Evolutionary conservation across 2,329 filamentous ascomycete species (phyloP).

Genomic region (Huntiella decipiens): DNA sequence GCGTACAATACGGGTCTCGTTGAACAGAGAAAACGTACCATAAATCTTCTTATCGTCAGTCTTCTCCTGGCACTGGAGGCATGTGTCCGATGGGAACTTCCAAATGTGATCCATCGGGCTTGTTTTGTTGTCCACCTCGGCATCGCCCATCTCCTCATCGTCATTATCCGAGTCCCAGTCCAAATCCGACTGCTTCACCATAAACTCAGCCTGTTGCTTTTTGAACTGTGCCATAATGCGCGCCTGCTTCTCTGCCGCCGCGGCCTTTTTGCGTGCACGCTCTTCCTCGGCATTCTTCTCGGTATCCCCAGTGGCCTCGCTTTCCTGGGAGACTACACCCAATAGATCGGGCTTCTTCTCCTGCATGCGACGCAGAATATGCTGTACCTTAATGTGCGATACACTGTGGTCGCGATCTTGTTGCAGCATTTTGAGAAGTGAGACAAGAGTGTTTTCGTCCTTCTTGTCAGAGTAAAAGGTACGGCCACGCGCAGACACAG

Average conservation of each 20-base stretch:
- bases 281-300: conserved; percentile 49
- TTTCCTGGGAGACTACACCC: conserved; percentile 46
- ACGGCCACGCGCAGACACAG: too few species aligned
- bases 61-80: conserved; percentile 92
- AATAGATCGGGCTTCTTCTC: conserved; percentile 63
- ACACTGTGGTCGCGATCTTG: conserved; percentile 58
- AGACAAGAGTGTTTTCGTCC: conserved; percentile 41
- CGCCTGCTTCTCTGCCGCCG: conserved; percentile 74
- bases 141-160: conserved; percentile 53
- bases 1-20: conserved; percentile 67
- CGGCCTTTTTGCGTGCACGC: conserved; percentile 70
- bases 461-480: conserved; percentile 14
- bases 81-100: conserved; percentile 84
- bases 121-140: conserved; percentile 43
- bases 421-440: conserved; percentile 42
- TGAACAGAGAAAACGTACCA: conserved; percentile 81
- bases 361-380: conserved; percentile 70
- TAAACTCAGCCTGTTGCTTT: conserved; percentile 86
- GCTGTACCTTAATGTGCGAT: conserved; percentile 65
- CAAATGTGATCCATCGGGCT: conserved; percentile 44
- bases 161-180: conserved; percentile 69
- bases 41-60: conserved; percentile 77
- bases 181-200: conserved; percentile 60
- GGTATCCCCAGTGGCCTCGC: conserved; percentile 35
- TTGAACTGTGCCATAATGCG: conserved; percentile 97